Evolutionary conservation across 2,329 filamentous ascomycete genomes (phyloP).

Genomic region (Stachybotrys chlorohalonatus): DNA sequence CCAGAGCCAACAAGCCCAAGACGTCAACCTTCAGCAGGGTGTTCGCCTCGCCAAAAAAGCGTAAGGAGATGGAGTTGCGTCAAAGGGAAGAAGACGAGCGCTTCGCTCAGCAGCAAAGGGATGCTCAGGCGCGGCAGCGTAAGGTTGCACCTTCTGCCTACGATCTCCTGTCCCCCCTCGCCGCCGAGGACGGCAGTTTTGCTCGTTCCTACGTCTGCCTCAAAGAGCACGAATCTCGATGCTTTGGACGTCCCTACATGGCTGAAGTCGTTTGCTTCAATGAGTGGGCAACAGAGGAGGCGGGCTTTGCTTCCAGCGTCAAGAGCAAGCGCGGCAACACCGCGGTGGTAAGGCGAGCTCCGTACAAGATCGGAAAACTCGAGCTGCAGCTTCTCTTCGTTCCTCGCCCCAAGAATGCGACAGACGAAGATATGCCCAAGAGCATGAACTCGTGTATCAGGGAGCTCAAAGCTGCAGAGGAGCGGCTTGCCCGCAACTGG

Average conservation of each 20-base stretch:
- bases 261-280: slow-evolving; percentile 95
- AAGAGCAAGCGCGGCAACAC: slow-evolving; percentile 82
- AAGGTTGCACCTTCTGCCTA: slow-evolving; percentile 64
- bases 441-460: slow-evolving; percentile 96
- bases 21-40: slow-evolving; percentile 85
- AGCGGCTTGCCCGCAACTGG: slow-evolving; percentile 65
- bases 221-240: slow-evolving; percentile 81
- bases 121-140: slow-evolving; percentile 54
- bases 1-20: slow-evolving; percentile 60
- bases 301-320: slow-evolving; percentile 69
- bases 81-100: slow-evolving; percentile 78
- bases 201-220: slow-evolving; percentile 88
- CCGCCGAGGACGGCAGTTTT: slow-evolving; percentile 88
- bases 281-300: slow-evolving; percentile 92
- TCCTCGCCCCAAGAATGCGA: slow-evolving; percentile 76
- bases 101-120: slow-evolving; percentile 51
- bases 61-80: slow-evolving; percentile 83
- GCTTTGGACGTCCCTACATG: slow-evolving; percentile 79
- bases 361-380: slow-evolving; percentile 94
- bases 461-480: slow-evolving; percentile 85
- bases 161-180: slow-evolving; percentile 78
- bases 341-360: slow-evolving; percentile 68
- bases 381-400: slow-evolving; percentile 92
- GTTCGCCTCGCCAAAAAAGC: slow-evolving; percentile 91
- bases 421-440: slow-evolving; percentile 97